These are phyloP conservation scores for Kwoniella dejecticola DNA, from an alignment of 768 basidiomycete genomes.

Conservation along the genomic window DNA sequence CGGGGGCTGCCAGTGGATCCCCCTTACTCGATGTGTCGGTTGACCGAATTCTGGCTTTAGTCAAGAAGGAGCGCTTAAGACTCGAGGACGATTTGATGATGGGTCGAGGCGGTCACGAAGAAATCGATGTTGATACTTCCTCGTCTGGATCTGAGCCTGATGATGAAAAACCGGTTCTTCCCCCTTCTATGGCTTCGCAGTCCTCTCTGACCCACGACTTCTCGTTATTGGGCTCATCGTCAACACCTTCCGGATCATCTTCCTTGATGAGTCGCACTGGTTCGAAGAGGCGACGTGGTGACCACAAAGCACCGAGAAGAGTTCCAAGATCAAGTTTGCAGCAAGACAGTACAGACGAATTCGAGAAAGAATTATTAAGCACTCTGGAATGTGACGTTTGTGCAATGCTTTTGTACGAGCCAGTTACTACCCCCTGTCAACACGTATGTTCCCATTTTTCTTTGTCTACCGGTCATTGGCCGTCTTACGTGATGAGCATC, in stretches of 20 bases:
- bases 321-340: conserved; percentile 4
- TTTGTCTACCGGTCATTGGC: background rate
- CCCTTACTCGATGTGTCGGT: conserved; percentile 46
- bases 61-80: conserved; percentile 34
- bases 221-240: conserved; percentile 2
- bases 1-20: conserved; percentile 16
- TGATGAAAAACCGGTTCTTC: background rate
- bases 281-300: conserved; percentile 12
- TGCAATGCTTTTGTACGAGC: conserved; percentile 76
- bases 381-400: conserved; percentile 92
- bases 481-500: conserved; percentile 1
- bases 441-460: conserved; percentile 62
- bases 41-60: conserved; percentile 45
- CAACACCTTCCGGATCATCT: background rate
- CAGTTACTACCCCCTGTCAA: conserved; percentile 91
- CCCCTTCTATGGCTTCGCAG: background rate
- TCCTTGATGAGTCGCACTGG: conserved; percentile 4
- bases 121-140: conserved; percentile 3
- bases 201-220: conserved; percentile 13
- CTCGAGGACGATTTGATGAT: background rate
- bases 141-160: conserved; percentile 5
- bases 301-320: background rate
- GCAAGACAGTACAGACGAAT: conserved; percentile 15
- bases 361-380: conserved; percentile 58
- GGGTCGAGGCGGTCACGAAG: conserved; percentile 4